These are phyloP conservation scores for Phytophthora ramorum DNA, from an alignment of 352 stramenopile genomes.

Conservation along the genomic window DNA sequence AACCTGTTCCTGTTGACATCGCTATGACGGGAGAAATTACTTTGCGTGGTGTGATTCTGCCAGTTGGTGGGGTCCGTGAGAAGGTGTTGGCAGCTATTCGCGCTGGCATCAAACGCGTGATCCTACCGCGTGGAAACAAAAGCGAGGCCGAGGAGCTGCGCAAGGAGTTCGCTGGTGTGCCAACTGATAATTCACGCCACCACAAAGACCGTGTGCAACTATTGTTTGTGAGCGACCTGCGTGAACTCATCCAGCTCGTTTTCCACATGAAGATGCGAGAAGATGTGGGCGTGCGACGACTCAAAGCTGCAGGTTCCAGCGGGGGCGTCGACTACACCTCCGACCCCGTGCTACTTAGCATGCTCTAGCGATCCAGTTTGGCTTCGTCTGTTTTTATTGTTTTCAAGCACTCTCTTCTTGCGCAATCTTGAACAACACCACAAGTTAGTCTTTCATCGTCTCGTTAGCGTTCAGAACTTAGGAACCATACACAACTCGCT, in stretches of 20 bases:
- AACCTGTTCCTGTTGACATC: slow-evolving; percentile 78
- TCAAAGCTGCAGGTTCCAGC: slow-evolving; percentile 6
- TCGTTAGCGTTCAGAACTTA: slow-evolving; percentile 18
- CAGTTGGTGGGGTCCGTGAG: slow-evolving; percentile 91
- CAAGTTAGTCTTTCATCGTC: slow-evolving; percentile 17
- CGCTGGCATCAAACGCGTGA: slow-evolving; percentile 84
- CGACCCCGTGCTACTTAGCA: slow-evolving; percentile 51
- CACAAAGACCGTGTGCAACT: slow-evolving; percentile 51
- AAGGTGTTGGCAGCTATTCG: slow-evolving; percentile 90
- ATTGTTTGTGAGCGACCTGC: slow-evolving; percentile 75
- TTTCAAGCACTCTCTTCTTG: slow-evolving; percentile 19
- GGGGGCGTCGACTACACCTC: slow-evolving; percentile 31
- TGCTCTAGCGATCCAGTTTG: slow-evolving; percentile 41
- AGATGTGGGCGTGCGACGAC: slow-evolving; percentile 32
- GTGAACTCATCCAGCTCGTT: slow-evolving; percentile 67
- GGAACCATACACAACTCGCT: slow-evolving; percentile 15
- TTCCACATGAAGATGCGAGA: slow-evolving; percentile 71
- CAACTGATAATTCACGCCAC: slow-evolving; percentile 21
- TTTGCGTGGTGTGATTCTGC: slow-evolving; percentile 87
- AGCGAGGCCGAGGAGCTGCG: slow-evolving; percentile 76
- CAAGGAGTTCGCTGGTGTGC: slow-evolving; percentile 57
- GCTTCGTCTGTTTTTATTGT: slow-evolving; percentile 30
- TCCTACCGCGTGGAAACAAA: slow-evolving; percentile 79
- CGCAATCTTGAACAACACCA: slow-evolving; percentile 22
- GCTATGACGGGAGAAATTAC: slow-evolving; percentile 92